Evolutionary conservation across 1,139 yeast genomes (phyloP), one percentile per base, ranked within the genome.

Genomic region (Tardiomyces digboiensis): DNA sequence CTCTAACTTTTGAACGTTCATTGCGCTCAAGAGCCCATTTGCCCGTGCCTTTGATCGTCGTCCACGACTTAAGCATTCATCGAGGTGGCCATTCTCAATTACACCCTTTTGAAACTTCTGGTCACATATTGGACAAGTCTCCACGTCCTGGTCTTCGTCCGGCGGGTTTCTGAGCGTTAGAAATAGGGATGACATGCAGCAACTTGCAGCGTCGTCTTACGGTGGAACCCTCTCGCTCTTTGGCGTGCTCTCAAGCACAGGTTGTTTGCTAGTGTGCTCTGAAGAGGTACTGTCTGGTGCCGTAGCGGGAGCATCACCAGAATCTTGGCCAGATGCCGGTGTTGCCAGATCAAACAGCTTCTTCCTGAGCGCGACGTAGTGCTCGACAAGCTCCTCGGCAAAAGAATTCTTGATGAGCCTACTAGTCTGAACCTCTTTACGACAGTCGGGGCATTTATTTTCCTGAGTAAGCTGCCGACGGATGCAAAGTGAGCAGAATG

Each of bases 401-500:
- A 82, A 66, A 22, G 77, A 72, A 44, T 82, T 86, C 52, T 84
- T 75, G 50, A 81, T 71, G 44, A 89, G 64, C 53, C 77, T 76
- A 45, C 89, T 79, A 52, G 86, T 93, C 55, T 78, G 75, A 21
- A 82, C 76, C 52, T 80, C 86, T 12, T 75, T 68, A 36, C 82
- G 74, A 61, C 98, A 91, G 42, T 85, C 65, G 0, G 97, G 97
- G 59, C 97, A 91, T 46, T 74, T 67, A 36, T 74, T 73, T 33
- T 76, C 77, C 39, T 65, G 66, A 20, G 78, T 68, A 40, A 89
- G 64, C 49, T 82, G 78, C 50, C 83, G 76, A 48, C 97, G 72
- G 33, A 91, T 85, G 60, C 98, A 91, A 19, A 82, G 72, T 1
- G 96, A 87, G 61, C 98, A 91, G 59, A 88, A 91, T 0, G 93